Conservation (phyloP, 208 protist species). For the Acanthamoeba lenticulata region DNA sequence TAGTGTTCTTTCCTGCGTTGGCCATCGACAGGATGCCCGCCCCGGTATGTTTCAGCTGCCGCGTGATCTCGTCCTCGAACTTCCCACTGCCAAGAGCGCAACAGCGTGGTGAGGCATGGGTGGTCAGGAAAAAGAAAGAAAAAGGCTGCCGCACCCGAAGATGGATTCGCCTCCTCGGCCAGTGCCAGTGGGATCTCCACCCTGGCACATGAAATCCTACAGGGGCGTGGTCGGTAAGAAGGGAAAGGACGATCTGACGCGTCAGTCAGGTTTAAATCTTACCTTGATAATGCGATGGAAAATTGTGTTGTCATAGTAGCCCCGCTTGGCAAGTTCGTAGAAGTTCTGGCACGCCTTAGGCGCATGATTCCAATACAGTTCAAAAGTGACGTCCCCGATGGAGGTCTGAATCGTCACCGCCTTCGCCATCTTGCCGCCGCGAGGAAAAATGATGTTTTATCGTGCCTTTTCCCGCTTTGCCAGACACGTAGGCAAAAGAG, state of each 20-base stretch:
- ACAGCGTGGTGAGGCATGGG: not conserved
- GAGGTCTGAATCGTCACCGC: conserved; percentile 68
- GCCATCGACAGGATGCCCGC: conserved; percentile 51
- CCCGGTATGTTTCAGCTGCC: conserved; percentile 90
- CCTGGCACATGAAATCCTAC: conserved; percentile 92
- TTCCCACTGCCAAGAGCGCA: conserved; percentile 77
- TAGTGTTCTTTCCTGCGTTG: conserved; percentile 76
- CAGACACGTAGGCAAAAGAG: not conserved
- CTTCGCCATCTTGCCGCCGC: not conserved
- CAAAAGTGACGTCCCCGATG: conserved; percentile 75
- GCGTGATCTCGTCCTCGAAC: conserved; percentile 95
- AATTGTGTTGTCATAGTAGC: conserved; percentile 88
- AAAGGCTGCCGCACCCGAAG: conserved; percentile 79
- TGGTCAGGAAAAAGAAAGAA: conserved; percentile 61
- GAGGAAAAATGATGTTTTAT: not conserved
- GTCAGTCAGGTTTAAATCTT: too few relatives aligned
- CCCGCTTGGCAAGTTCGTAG: conserved; percentile 73
- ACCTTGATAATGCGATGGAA: conserved; percentile 88
- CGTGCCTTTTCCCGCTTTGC: too few relatives aligned
- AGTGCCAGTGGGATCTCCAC: conserved; percentile 97
- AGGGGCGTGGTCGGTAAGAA: conserved; percentile 86
- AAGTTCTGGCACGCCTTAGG: conserved; percentile 80
- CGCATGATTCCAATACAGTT: conserved; percentile 81
- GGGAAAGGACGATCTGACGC: not conserved
- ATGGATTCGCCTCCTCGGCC: conserved; percentile 97